Conservation (phyloP, 805 yeast genomes). For the Saccharomycopsis sp. region DNA sequence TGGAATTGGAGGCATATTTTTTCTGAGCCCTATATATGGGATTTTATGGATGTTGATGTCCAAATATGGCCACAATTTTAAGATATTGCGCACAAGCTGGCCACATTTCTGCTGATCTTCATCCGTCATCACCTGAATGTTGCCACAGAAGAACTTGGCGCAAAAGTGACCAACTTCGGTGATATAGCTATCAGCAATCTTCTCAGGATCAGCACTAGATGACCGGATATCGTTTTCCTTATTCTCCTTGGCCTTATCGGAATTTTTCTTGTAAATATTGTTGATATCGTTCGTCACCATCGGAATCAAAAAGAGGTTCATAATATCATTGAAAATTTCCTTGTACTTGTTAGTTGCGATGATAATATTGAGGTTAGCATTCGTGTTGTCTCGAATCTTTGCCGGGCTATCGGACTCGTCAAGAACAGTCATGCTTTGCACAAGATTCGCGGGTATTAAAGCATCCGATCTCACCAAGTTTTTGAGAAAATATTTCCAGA, state of each 20-base stretch:
- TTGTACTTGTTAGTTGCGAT: conserved; percentile 29
- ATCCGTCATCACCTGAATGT: conserved; percentile 34
- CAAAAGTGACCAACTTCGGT: conserved; percentile 37
- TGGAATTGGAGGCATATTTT: conserved; percentile 18
- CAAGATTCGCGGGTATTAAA: conserved; percentile 38
- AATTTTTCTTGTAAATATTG: conserved; percentile 33
- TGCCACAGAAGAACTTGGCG: conserved; percentile 52
- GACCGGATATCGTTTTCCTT: conserved; percentile 18
- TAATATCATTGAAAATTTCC: conserved; percentile 24
- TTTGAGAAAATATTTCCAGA: conserved; percentile 38
- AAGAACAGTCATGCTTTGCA: conserved; percentile 35
- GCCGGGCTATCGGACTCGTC: conserved; percentile 4
- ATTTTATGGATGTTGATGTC: conserved; percentile 13
- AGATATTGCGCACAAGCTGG: conserved; percentile 45
- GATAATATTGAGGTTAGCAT: conserved; percentile 31
- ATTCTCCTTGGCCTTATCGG: conserved; percentile 38
- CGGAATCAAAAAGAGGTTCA: conserved; percentile 26
- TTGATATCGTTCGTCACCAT: conserved; percentile 39
- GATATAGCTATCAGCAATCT: conserved; percentile 14
- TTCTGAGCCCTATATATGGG: conserved; percentile 16
- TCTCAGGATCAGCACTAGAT: not conserved
- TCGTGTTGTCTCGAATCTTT: conserved; percentile 32
- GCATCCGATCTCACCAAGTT: conserved; percentile 29
- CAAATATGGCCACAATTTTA: conserved; percentile 41
- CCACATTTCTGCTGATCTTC: conserved; percentile 44